Conservation (phyloP, 352 stramenopile species). For the Pythium chondricola region DNA sequence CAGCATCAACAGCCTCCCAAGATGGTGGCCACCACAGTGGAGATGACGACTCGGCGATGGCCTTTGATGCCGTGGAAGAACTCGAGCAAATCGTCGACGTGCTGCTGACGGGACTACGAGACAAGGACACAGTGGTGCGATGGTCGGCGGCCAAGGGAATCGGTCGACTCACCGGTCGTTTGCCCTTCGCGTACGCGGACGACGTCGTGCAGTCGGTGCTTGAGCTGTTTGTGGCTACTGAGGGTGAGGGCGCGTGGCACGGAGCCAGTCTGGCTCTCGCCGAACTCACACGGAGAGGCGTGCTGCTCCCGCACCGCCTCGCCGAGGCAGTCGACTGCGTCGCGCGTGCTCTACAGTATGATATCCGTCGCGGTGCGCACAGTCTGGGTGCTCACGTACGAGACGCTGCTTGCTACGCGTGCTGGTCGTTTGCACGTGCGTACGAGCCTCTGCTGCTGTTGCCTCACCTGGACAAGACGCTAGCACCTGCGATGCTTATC, state of each 20-base stretch:
- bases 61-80: slow-evolving; percentile 88
- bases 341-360: slow-evolving; percentile 89
- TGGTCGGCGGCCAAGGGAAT: slow-evolving; percentile 99
- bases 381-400: slow-evolving; percentile 96
- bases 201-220: slow-evolving; percentile 96
- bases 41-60: slow-evolving; percentile 30
- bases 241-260: slow-evolving; percentile 95
- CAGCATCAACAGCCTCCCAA: not conserved
- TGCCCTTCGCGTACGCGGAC: slow-evolving; percentile 93
- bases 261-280: slow-evolving; percentile 95
- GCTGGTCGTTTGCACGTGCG: slow-evolving; percentile 96
- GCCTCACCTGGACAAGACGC: slow-evolving; percentile 80
- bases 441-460: slow-evolving; percentile 90
- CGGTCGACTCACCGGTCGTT: slow-evolving; percentile 92
- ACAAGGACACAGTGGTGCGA: slow-evolving; percentile 96
- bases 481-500: slow-evolving; percentile 91
- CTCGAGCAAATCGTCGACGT: slow-evolving; percentile 96
- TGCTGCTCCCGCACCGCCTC: slow-evolving; percentile 93
- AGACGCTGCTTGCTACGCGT: slow-evolving; percentile 97
- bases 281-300: slow-evolving; percentile 91
- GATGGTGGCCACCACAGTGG: not conserved
- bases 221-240: slow-evolving; percentile 89
- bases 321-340: slow-evolving; percentile 91
- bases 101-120: slow-evolving; percentile 80
- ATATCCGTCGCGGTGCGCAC: slow-evolving; percentile 91